Evolutionary conservation across 345 rosid species (phyloP).

Genomic region (Orychophragmus violaceus): DNA sequence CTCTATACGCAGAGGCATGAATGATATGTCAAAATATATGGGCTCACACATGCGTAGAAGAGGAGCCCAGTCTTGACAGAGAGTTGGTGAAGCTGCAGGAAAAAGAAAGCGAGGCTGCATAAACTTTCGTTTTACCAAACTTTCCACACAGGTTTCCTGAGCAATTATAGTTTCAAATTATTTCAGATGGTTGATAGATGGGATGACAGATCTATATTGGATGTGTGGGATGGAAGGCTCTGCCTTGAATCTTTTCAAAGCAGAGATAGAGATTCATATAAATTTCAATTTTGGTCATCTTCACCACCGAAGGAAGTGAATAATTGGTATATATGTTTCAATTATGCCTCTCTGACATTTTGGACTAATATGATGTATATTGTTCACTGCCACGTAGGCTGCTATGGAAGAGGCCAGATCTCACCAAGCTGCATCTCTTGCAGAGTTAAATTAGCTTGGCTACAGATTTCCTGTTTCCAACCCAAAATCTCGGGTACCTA

Average conservation of each 20-base stretch:
- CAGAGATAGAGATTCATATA: conserved; percentile 71
- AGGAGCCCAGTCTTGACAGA: too few relatives aligned
- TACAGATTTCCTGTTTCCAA: conserved; percentile 80
- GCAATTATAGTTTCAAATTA: neutral
- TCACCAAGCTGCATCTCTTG: conserved; percentile 93
- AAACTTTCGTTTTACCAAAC: neutral
- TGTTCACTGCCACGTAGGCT: conserved; percentile 46
- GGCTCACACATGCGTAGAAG: too few relatives aligned
- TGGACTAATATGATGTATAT: neutral
- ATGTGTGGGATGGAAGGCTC: conserved; percentile 99
- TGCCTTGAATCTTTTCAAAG: conserved; percentile 83
- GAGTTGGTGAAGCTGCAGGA: too few relatives aligned
- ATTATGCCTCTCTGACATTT: neutral
- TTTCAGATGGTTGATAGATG: conserved; percentile 84
- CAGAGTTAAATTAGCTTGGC: conserved; percentile 94
- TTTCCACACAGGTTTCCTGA: neutral
- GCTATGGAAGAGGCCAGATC: conserved; percentile 96
- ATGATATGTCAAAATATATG: too few relatives aligned
- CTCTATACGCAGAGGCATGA: too few relatives aligned
- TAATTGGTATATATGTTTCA: neutral
- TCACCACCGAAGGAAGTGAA: neutral
- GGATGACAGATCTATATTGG: conserved; percentile 73
- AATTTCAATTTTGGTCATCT: neutral
- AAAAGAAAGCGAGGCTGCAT: too few relatives aligned
- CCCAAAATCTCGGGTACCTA: conserved; percentile 88